phyloP scores from a whole-genome alignment of 2,329 filamentous ascomycete genomes.

The Colletotrichum caudatum region DNA sequence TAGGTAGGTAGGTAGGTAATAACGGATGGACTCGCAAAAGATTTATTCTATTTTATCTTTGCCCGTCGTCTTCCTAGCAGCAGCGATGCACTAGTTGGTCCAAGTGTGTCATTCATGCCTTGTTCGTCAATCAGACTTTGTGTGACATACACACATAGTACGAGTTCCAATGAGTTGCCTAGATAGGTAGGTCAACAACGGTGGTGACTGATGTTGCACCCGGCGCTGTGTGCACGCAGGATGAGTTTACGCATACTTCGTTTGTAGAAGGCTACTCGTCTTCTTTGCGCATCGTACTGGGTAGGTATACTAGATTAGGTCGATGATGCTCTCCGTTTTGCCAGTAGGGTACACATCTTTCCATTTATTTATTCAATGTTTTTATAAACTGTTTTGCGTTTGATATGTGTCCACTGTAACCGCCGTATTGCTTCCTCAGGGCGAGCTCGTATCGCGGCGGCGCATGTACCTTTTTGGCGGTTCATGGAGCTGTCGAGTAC shows the following conservation, averaged over 20 bases:
- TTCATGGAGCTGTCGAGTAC: constrained; percentile 8
- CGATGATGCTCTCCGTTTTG: not conserved
- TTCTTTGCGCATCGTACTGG: too few species aligned
- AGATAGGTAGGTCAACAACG: not conserved
- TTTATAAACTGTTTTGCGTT: not conserved
- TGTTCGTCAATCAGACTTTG: constrained; percentile 2
- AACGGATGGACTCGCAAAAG: not conserved
- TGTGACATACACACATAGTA: not conserved
- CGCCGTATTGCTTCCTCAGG: not conserved
- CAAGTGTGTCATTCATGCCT: not conserved
- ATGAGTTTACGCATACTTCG: not conserved
- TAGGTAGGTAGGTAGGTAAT: too few species aligned
- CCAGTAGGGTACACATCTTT: not conserved
- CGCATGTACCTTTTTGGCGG: constrained; percentile 22
- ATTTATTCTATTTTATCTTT: not conserved
- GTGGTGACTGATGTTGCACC: not conserved
- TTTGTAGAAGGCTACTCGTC: not conserved
- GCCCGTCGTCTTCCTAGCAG: not conserved
- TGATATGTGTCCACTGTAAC: not conserved
- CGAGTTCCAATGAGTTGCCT: not conserved
- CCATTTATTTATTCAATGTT: too few species aligned
- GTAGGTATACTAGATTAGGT: too few species aligned
- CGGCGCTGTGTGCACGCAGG: not conserved
- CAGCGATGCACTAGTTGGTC: not conserved
- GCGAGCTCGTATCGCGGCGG: not conserved